Evolutionary conservation across 192 early-diverging fungal genomes (phyloP).

Genomic region (Coemansia sp.): DNA sequence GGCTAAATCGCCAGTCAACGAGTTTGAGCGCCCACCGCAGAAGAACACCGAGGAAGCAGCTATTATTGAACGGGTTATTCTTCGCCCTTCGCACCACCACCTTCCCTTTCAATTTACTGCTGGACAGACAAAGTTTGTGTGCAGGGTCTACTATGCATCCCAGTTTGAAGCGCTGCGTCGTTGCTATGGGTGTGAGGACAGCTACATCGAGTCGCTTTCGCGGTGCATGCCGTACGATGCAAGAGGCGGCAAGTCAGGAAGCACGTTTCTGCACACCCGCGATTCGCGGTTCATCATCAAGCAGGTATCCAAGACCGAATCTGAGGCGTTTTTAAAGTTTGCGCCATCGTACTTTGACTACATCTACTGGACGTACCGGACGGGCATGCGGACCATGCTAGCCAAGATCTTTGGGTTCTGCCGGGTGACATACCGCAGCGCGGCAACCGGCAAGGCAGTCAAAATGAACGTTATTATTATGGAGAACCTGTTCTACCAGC

Average conservation of each 20-base stretch:
- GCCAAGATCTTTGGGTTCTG: conserved; percentile 95
- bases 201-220: conserved; percentile 82
- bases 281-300: conserved; percentile 94
- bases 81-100: conserved; percentile 41
- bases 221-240: conserved; percentile 87
- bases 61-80: conserved; percentile 38
- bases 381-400: conserved; percentile 71
- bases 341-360: conserved; percentile 91
- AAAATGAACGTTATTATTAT: conserved; percentile 92
- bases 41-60: conserved; percentile 13
- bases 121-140: conserved; percentile 76
- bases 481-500: conserved; percentile 92
- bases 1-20: conserved; percentile 24
- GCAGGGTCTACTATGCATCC: conserved; percentile 89
- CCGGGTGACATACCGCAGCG: conserved; percentile 84
- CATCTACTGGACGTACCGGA: conserved; percentile 53
- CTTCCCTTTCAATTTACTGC: conserved; percentile 64
- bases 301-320: conserved; percentile 78
- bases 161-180: conserved; percentile 90
- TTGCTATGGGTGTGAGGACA: conserved; percentile 80
- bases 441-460: conserved; percentile 75
- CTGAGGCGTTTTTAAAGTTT: conserved; percentile 87
- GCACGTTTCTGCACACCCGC: conserved; percentile 85
- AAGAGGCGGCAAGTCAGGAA: conserved; percentile 89
- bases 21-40: conserved; percentile 22